These are phyloP conservation scores for Talaromyces sp. DNA, from an alignment of 2,329 filamentous ascomycete genomes.

Conservation along the genomic window DNA sequence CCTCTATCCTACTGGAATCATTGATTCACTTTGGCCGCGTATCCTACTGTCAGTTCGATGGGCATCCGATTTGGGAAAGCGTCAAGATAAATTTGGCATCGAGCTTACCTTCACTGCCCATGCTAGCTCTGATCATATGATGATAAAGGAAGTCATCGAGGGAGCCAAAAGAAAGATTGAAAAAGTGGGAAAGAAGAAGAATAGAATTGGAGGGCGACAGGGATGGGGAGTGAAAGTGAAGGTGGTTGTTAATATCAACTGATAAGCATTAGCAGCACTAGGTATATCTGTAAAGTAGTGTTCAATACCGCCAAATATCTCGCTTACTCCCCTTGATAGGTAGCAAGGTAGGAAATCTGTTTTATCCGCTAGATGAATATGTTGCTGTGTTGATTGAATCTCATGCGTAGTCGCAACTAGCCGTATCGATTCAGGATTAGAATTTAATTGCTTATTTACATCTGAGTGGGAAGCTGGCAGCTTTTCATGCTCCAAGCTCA, in stretches of 20 bases:
- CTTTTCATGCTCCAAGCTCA: neutral
- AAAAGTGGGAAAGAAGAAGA: conserved; percentile 60
- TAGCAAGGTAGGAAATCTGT: neutral
- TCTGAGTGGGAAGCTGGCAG: neutral
- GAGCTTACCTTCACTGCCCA: conserved; percentile 39
- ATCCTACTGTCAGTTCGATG: conserved; percentile 24
- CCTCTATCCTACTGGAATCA: conserved; percentile 56
- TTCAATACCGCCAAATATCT: neutral
- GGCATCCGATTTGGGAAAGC: conserved; percentile 40
- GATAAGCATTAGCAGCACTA: neutral
- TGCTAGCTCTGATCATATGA: conserved; percentile 44
- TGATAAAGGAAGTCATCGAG: conserved; percentile 31
- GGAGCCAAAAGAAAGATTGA: conserved; percentile 45
- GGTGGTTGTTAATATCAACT: conserved; percentile 1
- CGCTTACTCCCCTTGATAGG: neutral
- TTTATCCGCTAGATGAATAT: neutral
- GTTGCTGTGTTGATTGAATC: neutral
- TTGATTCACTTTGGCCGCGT: conserved; percentile 8
- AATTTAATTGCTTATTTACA: neutral
- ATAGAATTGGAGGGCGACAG: conserved; percentile 40
- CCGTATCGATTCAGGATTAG: neutral
- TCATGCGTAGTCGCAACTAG: neutral
- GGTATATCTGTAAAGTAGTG: neutral
- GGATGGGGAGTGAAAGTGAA: conserved; percentile 9
- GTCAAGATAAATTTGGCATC: conserved; percentile 38